Evolutionary conservation across 2,329 filamentous ascomycete genomes (phyloP), one percentile per base, ranked within the genome.

Genomic region (Colletotrichum noveboracense): DNA sequence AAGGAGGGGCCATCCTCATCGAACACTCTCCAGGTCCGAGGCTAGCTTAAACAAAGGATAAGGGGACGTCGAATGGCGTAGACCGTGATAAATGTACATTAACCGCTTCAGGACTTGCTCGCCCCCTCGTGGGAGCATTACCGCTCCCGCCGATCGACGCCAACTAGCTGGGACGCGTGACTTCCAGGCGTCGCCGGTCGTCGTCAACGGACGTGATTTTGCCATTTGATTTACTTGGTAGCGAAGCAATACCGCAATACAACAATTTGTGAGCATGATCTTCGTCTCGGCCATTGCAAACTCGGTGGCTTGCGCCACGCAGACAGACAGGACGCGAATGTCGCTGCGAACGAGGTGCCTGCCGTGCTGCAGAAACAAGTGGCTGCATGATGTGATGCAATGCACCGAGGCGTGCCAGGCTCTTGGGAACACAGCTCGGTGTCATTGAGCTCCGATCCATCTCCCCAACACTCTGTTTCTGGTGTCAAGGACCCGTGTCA

Each of bases 321-420:
- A 32, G 43, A 48, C 13, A 58, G 21, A 65, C 34, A 56, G 58
- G 32, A 52, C n/a, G 26, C 52, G 30, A 56, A 32, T 56, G 38
- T 58, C 66, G 56, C 24, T 61, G 66, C 38, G 64, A 14, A 28
- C 32, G 26, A 52, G 14, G 32, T 32, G 32, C 60, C 30, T 32
- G 18, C 60, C 30, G 34, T 60, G 70, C 64, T 68, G 70, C 70
- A 60, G 60, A 64, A 56, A 24, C 52, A 10, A 28, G 58, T 65
- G 58, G 56, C 43, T 74, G 66, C 71, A 65, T 71, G 58, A 58
- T 60, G 66, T 30, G 24, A 67, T 74, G 71, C 58, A 62, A 52
- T 55, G 64, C 64, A 66, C 16, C 21, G 10, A 66, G 36, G 18
- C 58, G 28, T 61, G 30, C 65, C 65, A 48, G 55, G 16, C 34